Evolutionary conservation across 225 moss, liverwort and hornwort species (phyloP), one percentile per base, ranked within the genome.

Genomic region (Pleurozium schreberi): DNA sequence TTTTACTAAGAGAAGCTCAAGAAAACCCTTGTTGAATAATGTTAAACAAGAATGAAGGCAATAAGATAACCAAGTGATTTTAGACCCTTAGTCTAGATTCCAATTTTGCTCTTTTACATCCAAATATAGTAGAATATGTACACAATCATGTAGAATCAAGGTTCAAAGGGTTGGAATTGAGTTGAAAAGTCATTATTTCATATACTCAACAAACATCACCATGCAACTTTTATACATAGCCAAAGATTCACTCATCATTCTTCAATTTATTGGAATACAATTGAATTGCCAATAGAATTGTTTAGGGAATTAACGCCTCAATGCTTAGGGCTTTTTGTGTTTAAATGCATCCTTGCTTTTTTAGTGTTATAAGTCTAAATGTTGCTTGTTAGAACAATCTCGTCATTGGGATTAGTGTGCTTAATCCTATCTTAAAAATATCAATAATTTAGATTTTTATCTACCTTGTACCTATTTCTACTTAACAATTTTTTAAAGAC

Each of bases 81-180:
- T 2, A 3, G 0, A 14, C 0, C 2, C 4, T 2, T 14, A 36
- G 5, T 52, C 6, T 1, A 38, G 0, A 9, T 9, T 5, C 9
- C 9, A 76, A 8, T 36, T 76, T 53, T 77, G 0, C 0, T 53
- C 36, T 77, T 5, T 53, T 76, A 9, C 3, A 23, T 36, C 8
- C 13, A 5, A 22, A 53, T 36, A 3, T 22, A 12, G 8, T 74
- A 18, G 4, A 74, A 31, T 19, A 9, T 73, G 6, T 5, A 27
- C 28, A 28, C 3, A 28, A 5, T 27, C n/a, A n/a, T n/a, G 9
- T 18, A 2, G 9, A 74, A 10, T 28, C 11, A 7, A 31, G 2
- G 0, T 6, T 18, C 11, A 47, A 47, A 18, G 6, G 3, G 0
- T 73, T 45, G 73, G 18, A 45, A 45, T 28, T 30, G 70, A 47